Base-by-base conservation (phyloP, 768 basidiomycete species). In the Podaxis carcinomalis region DNA sequence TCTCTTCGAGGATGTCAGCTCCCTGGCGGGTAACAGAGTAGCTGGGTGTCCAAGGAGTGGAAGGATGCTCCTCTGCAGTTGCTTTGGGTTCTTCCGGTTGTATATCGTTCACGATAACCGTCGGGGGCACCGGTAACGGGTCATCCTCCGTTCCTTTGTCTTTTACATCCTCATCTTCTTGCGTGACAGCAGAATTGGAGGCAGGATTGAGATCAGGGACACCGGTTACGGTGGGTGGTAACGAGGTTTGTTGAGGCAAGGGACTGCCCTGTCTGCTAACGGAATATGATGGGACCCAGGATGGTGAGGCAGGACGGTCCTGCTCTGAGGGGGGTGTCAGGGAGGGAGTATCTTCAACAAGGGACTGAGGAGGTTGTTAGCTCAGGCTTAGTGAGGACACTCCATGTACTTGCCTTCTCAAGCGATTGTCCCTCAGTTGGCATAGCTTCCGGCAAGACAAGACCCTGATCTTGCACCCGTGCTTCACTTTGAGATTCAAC, bases 241-340 rank as follows among this genome's bases (percentile, higher is more conserved):
- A 27, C 16, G 50, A 54, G 16, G 13, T 14, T 6, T 52, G 23
- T 21, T 62, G 44, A 14, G 53, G 61, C 6, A 58, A 28, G n/a
- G 64, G 66, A 46, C 65, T 69, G 39, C 68, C 67, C 63, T 68
- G 68, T 3, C 61, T 59, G 60, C 64, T 68, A 23, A 66, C 64
- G 16, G 68, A 65, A 46, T 69, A 69, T 6, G 68, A 68, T 5
- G 68, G 65, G 4, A 69, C 62, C 67, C 65, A 69, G 25, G 61
- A 55, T 42, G 66, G 61, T 40, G 63, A 52, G 7, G 36, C 51
- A 6, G 61, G 40, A 3, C 54, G 56, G 11, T 42, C 23, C 36
- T 59, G 60, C 28, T 51, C 54, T 27, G n/a, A 27, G 19, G 56
- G 49, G 21, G 56, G 39, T 11, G 57, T 52, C 28, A 58, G n/a